Conservation (phyloP, 1,284 basidiomycete genomes). For the Boletus semigastroideus region DNA sequence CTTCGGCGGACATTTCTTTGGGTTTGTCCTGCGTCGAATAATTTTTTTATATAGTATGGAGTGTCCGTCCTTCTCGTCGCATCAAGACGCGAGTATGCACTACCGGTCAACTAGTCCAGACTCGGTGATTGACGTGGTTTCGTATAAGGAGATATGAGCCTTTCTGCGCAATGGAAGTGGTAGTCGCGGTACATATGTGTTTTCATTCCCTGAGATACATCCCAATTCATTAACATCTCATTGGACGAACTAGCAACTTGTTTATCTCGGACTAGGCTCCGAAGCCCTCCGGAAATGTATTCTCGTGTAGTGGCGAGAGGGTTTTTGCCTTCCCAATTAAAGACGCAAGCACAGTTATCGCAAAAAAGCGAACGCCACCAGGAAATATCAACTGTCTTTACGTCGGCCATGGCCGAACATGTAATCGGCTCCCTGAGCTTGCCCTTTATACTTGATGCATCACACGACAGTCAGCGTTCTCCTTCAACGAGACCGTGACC, state of each 20-base stretch:
- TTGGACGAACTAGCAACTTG: neutral
- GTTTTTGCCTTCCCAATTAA: neutral
- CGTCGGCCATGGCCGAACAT: slow-evolving; percentile 14
- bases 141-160: slow-evolving; percentile 9
- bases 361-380: neutral
- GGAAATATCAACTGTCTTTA: slow-evolving; percentile 10
- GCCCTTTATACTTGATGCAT: neutral
- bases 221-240: neutral
- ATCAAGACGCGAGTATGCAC: neutral
- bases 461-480: neutral
- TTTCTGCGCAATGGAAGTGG: slow-evolving; percentile 21
- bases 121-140: slow-evolving; percentile 13
- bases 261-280: neutral
- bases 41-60: neutral
- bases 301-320: neutral
- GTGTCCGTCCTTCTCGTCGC: too few relatives aligned
- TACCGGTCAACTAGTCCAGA: neutral
- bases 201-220: neutral
- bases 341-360: neutral
- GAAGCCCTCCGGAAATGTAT: neutral
- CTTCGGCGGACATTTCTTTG: slow-evolving; percentile 2
- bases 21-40: neutral
- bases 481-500: neutral
- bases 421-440: slow-evolving; percentile 21
- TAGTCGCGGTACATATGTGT: neutral